Conservation (phyloP, 495 filamentous ascomycete species). For the Lasiosphaeria miniovina region DNA sequence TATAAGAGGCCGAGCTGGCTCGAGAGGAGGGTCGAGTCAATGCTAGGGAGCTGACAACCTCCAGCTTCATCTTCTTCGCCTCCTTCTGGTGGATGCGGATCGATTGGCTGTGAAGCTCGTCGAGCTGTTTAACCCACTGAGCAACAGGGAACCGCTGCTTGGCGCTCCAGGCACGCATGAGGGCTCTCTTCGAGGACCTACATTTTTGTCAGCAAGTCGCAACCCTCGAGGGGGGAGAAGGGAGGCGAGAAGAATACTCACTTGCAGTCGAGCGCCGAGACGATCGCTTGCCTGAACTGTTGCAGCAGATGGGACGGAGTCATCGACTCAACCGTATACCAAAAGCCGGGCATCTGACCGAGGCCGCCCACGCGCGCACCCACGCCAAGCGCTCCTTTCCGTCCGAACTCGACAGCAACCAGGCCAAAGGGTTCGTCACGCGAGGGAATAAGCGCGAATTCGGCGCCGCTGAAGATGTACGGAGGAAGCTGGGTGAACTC, state of each 20-base stretch:
- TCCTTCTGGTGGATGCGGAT: conserved; percentile 39
- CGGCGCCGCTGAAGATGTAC: conserved; percentile 74
- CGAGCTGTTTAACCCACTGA: conserved; percentile 63
- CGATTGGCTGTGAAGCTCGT: conserved; percentile 56
- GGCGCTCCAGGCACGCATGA: conserved; percentile 73
- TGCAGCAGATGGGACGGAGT: conserved; percentile 66
- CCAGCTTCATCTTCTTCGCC: conserved; percentile 33
- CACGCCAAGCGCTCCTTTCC: conserved; percentile 74
- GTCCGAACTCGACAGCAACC: conserved; percentile 78
- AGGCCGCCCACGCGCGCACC: conserved; percentile 66
- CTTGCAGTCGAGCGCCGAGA: conserved; percentile 62
- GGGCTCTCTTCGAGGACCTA: conserved; percentile 48
- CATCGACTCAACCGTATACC: conserved; percentile 67
- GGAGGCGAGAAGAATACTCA: conserved; percentile 15
- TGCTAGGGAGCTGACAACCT: conserved; percentile 18
- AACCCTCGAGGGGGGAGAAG: neutral
- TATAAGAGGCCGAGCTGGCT: conserved; percentile 16
- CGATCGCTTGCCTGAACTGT: conserved; percentile 69
- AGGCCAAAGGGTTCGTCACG: conserved; percentile 79
- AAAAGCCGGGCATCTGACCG: conserved; percentile 79
- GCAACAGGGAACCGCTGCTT: conserved; percentile 74
- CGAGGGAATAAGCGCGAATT: conserved; percentile 76
- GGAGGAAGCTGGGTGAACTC: conserved; percentile 73
- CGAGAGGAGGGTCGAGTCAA: conserved; percentile 25
- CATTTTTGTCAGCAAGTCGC: conserved; percentile 10